Percentiles rank a stretch among this genome's conserved stretches.
Conservation (phyloP, 164 flowering plant species). For the Nymphaea thermarum region DNA sequence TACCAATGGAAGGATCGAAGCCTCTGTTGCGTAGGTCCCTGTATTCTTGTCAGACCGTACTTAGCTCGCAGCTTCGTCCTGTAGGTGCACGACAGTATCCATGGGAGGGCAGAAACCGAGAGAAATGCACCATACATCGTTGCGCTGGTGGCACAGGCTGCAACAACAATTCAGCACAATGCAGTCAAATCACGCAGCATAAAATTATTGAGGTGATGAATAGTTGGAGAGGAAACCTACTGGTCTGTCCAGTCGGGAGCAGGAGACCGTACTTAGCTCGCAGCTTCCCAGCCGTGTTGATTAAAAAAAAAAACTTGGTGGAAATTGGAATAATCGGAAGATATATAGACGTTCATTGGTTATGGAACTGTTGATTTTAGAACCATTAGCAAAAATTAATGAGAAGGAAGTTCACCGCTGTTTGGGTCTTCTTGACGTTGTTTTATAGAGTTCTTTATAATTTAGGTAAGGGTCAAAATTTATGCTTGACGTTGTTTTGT, state of each 20-base stretch:
- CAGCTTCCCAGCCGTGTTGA: too few relatives aligned
- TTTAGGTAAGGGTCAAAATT: too few relatives aligned
- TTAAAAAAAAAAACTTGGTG: background rate
- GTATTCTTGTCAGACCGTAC: slow-evolving; percentile 10
- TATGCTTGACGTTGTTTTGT: too few relatives aligned
- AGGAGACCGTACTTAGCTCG: slow-evolving; percentile 15
- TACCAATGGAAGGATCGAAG: slow-evolving; percentile 23
- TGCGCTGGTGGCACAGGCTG: slow-evolving; percentile 26
- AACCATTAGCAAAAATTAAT: background rate
- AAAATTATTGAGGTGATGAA: too few relatives aligned
- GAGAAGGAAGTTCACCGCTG: background rate
- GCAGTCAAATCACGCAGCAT: background rate
- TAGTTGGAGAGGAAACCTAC: slow-evolving; percentile 1
- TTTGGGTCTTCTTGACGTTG: background rate
- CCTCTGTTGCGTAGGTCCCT: slow-evolving; percentile 20
- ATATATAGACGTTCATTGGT: too few relatives aligned
- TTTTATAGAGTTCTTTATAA: too few relatives aligned
- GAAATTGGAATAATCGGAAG: background rate
- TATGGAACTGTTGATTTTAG: background rate
- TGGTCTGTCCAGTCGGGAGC: slow-evolving; percentile 1
- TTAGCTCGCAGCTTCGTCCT: slow-evolving; percentile 22
- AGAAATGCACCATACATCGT: slow-evolving; percentile 12
- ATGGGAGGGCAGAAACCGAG: slow-evolving; percentile 14
- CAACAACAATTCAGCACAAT: background rate
- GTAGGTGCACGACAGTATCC: slow-evolving; percentile 23